Base-by-base conservation (phyloP, 495 filamentous ascomycete genomes). In the Trichoderma gamsii region DNA sequence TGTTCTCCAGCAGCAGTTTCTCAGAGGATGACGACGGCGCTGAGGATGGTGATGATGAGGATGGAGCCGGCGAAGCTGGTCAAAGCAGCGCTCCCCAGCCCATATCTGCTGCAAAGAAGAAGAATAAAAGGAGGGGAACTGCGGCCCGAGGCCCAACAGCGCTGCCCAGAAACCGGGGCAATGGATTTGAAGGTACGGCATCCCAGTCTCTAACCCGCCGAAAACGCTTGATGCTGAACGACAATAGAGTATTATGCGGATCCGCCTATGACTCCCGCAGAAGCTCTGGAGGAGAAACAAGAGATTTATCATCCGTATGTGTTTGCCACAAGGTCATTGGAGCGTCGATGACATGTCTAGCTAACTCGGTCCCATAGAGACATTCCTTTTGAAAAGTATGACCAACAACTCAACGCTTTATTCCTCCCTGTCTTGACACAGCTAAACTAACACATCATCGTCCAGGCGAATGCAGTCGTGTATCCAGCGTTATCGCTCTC, bases 391-490 rank as follows among this genome's bases (percentile, higher is more conserved):
- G 41, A 72, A 23, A 76, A 80, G 81, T 82, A 75, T 70, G 70
- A 66, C 56, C 32, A 32, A 35, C 25, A 44, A 23, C 41, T 18
- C 67, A 46, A 64, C 23, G 23, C 25, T 11, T 44, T 38, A 16
- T 25, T 4, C 21, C 44, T 8, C n/a, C 18, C 18, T n/a, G 18
- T 23, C 15, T 18, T 4, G 29, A 3, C 7, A 6, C 44, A 41
- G 27, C 65, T 29, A 44, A 21, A 13, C 11, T 27, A 11, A 51
- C 12, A 15, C 8, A 25, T 25, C 7, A 18, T 18, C 9, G 8
- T 66, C 73, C 43, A 90, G 88, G 59, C 92, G 95, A 52, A 90
- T 98, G 21, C 89, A 98, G 74, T 87, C 86, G 69, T 95, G 91
- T 49, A 88, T 98, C 41, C 88, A 92, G 68, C 89, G 92, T 11